A percentile compares a stretch with the other conserved stretches of the same genome.
These are phyloP conservation scores for Coelastrella sp. DNA, from an alignment of 139 green algal genomes.

Conservation along the genomic window DNA sequence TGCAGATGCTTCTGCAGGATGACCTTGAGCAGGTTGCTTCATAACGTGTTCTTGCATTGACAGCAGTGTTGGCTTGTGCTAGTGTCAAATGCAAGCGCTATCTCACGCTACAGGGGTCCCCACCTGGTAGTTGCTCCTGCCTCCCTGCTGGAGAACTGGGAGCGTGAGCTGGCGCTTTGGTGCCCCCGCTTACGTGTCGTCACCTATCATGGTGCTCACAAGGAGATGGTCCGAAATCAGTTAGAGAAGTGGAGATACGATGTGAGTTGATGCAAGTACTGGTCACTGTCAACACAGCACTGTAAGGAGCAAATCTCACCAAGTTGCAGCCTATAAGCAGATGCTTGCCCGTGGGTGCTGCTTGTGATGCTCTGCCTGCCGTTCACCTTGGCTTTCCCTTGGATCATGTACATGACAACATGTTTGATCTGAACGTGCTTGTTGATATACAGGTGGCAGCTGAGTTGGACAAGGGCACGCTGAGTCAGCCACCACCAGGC, in stretches of 20 bases:
- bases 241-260: conserved; percentile 51
- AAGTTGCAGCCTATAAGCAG: too few species aligned
- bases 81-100: background rate
- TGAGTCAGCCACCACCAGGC: conserved; percentile 36
- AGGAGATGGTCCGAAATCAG: conserved; percentile 61
- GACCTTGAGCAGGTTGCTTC: too few species aligned
- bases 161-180: conserved; percentile 85
- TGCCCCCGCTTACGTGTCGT: conserved; percentile 75
- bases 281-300: background rate
- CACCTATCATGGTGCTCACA: conserved; percentile 85
- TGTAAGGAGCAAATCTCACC: background rate
- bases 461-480: conserved; percentile 40
- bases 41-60: too few species aligned
- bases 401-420: too few species aligned
- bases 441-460: conserved; percentile 35
- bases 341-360: too few species aligned
- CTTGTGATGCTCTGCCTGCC: too few species aligned
- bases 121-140: conserved; percentile 98
- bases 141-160: conserved; percentile 95
- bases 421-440: background rate
- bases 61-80: too few species aligned
- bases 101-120: conserved; percentile 71
- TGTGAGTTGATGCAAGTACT: background rate
- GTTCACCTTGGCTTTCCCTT: too few species aligned
- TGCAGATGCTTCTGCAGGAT: background rate